These are phyloP conservation scores for Syzygium malaccense DNA, from an alignment of 441 rosid species.

Conservation along the genomic window DNA sequence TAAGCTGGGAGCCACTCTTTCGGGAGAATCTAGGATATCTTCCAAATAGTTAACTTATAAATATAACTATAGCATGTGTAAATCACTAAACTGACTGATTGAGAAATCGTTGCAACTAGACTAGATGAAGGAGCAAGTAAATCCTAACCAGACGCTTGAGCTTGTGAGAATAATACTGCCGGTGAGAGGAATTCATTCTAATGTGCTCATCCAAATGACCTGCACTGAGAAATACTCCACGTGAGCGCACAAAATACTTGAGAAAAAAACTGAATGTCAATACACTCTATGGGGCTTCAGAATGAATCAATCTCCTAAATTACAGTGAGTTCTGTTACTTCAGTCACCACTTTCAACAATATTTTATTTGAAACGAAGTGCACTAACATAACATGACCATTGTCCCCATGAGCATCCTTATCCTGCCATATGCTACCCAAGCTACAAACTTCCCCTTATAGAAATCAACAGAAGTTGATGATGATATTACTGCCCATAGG, in stretches of 20 bases:
- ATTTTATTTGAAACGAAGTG: not conserved
- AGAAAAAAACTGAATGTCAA: not conserved
- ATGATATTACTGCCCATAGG: not conserved
- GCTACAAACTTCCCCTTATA: not conserved
- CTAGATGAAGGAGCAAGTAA: not conserved
- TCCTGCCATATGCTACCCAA: not conserved
- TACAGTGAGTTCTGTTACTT: not conserved
- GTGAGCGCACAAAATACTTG: not conserved
- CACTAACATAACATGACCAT: not conserved
- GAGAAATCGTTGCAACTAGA: not conserved
- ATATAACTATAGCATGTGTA: not conserved
- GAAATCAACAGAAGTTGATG: not conserved
- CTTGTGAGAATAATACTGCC: constrained; percentile 60
- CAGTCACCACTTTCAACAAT: not conserved
- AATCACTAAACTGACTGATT: not conserved
- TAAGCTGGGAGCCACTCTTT: not conserved
- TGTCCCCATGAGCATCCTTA: not conserved
- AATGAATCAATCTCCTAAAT: not conserved
- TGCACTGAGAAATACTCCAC: constrained; percentile 32
- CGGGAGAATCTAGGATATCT: not conserved
- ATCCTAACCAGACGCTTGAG: constrained; percentile 51
- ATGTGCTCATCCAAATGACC: constrained; percentile 72
- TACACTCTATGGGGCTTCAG: not conserved
- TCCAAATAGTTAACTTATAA: not conserved
- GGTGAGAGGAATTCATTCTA: constrained; percentile 32